Percentiles rank a stretch among this genome's conserved stretches.
Evolutionary conservation across 441 rosid species (phyloP).

Genomic region (Populus trichocarpa): DNA sequence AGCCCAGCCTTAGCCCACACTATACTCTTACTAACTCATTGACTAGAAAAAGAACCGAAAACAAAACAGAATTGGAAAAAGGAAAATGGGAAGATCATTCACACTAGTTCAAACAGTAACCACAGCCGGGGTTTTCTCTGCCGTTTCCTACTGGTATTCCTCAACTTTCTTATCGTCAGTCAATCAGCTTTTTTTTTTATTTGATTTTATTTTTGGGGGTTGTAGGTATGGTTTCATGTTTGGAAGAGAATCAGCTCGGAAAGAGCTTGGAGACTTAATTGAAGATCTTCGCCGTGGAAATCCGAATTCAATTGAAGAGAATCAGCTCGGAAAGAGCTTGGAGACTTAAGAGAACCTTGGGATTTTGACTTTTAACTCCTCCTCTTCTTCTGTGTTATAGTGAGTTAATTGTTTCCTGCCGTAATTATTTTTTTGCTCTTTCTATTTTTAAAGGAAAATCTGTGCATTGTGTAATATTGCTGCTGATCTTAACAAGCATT

Average conservation of each 20-base stretch:
- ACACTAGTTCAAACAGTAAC: constrained; percentile 68
- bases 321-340: constrained; percentile 79
- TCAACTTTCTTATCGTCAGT: background rate
- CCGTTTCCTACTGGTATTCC: constrained; percentile 63
- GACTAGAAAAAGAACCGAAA: background rate
- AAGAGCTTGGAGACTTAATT: constrained; percentile 69
- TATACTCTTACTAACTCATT: background rate
- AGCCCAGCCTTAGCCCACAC: too few species aligned
- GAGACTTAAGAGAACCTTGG: constrained; percentile 12
- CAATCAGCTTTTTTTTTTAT: background rate
- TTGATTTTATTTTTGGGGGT: background rate
- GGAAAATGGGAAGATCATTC: constrained; percentile 55
- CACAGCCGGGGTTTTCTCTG: constrained; percentile 84
- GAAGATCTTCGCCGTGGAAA: constrained; percentile 60
- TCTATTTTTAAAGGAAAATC: background rate
- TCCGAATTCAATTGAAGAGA: constrained; percentile 6
- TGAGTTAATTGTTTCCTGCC: too few species aligned
- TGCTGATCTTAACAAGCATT: background rate
- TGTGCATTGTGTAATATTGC: too few species aligned
- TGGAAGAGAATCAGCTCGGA: constrained; percentile 48
- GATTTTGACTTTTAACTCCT: too few species aligned
- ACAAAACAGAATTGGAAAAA: background rate
- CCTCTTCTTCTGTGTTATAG: too few species aligned
- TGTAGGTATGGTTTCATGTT: background rate
- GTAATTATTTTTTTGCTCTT: too few species aligned